Base-by-base conservation (phyloP, 2,329 filamentous ascomycete genomes). In the Fusarium metavorans region DNA sequence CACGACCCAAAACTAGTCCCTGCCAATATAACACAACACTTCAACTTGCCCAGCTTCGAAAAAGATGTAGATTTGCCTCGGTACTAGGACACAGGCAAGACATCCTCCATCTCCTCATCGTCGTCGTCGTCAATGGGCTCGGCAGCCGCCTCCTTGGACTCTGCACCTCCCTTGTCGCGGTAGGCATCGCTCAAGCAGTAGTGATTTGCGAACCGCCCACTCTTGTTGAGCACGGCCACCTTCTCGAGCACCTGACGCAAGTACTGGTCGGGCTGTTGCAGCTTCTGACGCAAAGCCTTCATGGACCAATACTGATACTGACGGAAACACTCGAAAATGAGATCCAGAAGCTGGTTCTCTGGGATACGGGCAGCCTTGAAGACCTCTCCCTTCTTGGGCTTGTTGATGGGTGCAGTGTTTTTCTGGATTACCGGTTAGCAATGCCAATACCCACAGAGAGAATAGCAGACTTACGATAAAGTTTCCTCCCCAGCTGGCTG, bases 271-370 rank as follows among this genome's bases (percentile, higher is more conserved):
- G 97, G 97, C 84, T 99, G 97, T 69, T 92, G 90, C 43, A 97
- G 90, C 70, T 89, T 87, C 60, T 91, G 88, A 73, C 95, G 94
- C 76, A 99, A 89, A 6, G 93, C 91, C 80, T 94, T 95, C 88
- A 98, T 94, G n/a, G 93, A 92, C 95, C 96, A 99, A 84, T 97
- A 98, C 78, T 92, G 92, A 87, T 93, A 97, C 79, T 93, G 87
- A 66, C 92, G 90, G 90, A 98, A 99, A 81, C 92, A 93, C 58
- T 89, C 85, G 86, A 96, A 95, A 71, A 99, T 92, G 74, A 91
- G 89, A 84, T 98, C 95, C 84, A 97, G 85, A 72, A 99, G 91
- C 79, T 97, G 93, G 87, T 95, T 93, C 83, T 95, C 92, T 52
- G 95, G 92, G 84, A 98, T 95, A 84, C 97, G 95, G 37, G 94